Evolutionary conservation across 1,139 yeast species (phyloP).

Genomic region (Arxiozyma slooffiae): DNA sequence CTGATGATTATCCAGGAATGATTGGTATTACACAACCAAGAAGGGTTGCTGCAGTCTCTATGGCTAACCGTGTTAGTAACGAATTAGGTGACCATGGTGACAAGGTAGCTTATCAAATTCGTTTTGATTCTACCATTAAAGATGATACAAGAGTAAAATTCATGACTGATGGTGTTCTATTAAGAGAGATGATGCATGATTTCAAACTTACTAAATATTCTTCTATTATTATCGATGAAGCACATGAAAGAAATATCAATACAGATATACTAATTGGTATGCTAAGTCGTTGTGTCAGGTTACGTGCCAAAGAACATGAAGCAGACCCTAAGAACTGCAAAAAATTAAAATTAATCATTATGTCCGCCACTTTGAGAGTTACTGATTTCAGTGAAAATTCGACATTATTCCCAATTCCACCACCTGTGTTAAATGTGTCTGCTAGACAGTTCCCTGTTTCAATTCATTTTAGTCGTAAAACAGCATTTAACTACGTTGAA

Average conservation of each 20-base stretch:
- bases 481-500: slow-evolving; percentile 68
- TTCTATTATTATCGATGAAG: slow-evolving; percentile 85
- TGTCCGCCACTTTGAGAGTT: slow-evolving; percentile 96
- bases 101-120: slow-evolving; percentile 79
- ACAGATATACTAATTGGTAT: slow-evolving; percentile 94
- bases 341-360: slow-evolving; percentile 60
- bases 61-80: slow-evolving; percentile 79
- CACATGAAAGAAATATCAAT: slow-evolving; percentile 92
- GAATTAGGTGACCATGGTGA: slow-evolving; percentile 76
- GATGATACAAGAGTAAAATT: slow-evolving; percentile 75
- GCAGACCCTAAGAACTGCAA: slow-evolving; percentile 41
- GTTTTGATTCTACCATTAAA: slow-evolving; percentile 73
- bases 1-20: slow-evolving; percentile 71
- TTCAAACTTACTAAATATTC: slow-evolving; percentile 74
- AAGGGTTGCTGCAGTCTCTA: slow-evolving; percentile 96
- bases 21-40: slow-evolving; percentile 96
- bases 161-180: slow-evolving; percentile 96
- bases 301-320: slow-evolving; percentile 51
- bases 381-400: slow-evolving; percentile 82
- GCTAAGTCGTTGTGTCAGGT: slow-evolving; percentile 73
- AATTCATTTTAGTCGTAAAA: slow-evolving; percentile 75
- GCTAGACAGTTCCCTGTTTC: slow-evolving; percentile 95
- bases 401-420: slow-evolving; percentile 60
- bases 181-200: slow-evolving; percentile 87
- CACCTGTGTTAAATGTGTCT: slow-evolving; percentile 84